phyloP scores from a whole-genome alignment of 768 basidiomycete species.

The Tulasnella sp. region DNA sequence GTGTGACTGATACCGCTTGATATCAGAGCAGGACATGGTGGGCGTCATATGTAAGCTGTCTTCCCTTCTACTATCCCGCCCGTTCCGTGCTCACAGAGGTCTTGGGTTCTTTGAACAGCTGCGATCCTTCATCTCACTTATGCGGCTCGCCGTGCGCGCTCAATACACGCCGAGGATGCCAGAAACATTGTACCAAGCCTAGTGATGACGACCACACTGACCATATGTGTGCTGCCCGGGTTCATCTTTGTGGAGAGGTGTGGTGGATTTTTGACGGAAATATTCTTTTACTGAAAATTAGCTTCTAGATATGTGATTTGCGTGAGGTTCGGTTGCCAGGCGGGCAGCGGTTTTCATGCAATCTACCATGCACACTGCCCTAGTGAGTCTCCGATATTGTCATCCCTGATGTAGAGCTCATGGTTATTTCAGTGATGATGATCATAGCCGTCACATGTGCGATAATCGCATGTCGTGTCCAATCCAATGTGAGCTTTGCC shows the following conservation, averaged over 20 bases:
- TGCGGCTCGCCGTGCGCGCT: constrained; percentile 54
- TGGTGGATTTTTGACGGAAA: not conserved
- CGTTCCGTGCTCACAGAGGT: too few relatives aligned
- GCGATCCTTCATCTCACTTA: constrained; percentile 49
- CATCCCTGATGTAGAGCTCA: not conserved
- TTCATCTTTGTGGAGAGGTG: constrained; percentile 56
- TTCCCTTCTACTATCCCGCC: not conserved
- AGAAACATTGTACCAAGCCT: constrained; percentile 52
- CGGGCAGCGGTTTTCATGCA: constrained; percentile 42
- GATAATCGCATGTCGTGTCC: constrained; percentile 51
- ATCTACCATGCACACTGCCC: constrained; percentile 40
- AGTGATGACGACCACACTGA: constrained; percentile 48
- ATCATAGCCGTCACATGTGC: constrained; percentile 51
- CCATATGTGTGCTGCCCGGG: constrained; percentile 52
- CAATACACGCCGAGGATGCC: constrained; percentile 50
- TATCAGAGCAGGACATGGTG: constrained; percentile 54
- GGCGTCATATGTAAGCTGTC: constrained; percentile 50
- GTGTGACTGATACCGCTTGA: not conserved
- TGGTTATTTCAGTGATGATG: constrained; percentile 41
- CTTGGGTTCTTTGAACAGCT: constrained; percentile 42
- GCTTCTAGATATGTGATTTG: constrained; percentile 45
- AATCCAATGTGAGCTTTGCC: constrained; percentile 53
- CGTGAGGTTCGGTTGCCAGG: constrained; percentile 37
- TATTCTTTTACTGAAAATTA: too few relatives aligned
- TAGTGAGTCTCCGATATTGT: constrained; percentile 20